Evolutionary conservation across 805 yeast genomes (phyloP).

Genomic region (Ogataea methylovora): DNA sequence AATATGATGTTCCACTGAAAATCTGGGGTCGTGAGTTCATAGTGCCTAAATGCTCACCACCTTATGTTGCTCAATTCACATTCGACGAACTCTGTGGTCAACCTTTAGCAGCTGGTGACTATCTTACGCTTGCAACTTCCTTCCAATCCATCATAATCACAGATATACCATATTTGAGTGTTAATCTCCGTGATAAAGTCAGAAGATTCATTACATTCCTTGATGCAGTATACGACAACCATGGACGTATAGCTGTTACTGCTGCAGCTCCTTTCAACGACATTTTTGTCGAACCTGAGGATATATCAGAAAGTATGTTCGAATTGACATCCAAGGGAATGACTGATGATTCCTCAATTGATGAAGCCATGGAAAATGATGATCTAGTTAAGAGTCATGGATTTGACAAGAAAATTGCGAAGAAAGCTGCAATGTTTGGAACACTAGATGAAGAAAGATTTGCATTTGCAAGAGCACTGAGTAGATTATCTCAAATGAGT

Average conservation of each 20-base stretch:
- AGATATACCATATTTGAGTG: constrained; percentile 82
- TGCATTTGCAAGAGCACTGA: constrained; percentile 93
- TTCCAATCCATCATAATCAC: constrained; percentile 81
- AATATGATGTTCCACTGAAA: constrained; percentile 29
- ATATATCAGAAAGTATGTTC: constrained; percentile 41
- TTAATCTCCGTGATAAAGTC: constrained; percentile 73
- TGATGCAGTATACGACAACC: constrained; percentile 93
- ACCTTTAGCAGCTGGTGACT: constrained; percentile 92
- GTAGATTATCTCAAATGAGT: constrained; percentile 89
- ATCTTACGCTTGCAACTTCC: constrained; percentile 68
- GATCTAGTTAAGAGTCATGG: constrained; percentile 70
- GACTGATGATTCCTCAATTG: constrained; percentile 15
- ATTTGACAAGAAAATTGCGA: constrained; percentile 62
- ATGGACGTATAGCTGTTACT: constrained; percentile 82
- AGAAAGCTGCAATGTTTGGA: constrained; percentile 70
- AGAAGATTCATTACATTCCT: constrained; percentile 90
- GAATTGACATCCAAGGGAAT: constrained; percentile 22
- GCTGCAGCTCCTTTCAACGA: constrained; percentile 80
- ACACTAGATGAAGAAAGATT: constrained; percentile 85
- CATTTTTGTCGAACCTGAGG: constrained; percentile 79
- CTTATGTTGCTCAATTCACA: constrained; percentile 82
- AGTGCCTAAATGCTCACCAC: constrained; percentile 73
- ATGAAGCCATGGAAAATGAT: constrained; percentile 39
- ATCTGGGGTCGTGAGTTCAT: constrained; percentile 86
- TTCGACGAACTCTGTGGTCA: constrained; percentile 82